Percentiles rank a stretch among this genome's conserved stretches.
Evolutionary conservation across 23 red algal genomes (phyloP).

Genomic region (Gracilariopsis chorda): DNA sequence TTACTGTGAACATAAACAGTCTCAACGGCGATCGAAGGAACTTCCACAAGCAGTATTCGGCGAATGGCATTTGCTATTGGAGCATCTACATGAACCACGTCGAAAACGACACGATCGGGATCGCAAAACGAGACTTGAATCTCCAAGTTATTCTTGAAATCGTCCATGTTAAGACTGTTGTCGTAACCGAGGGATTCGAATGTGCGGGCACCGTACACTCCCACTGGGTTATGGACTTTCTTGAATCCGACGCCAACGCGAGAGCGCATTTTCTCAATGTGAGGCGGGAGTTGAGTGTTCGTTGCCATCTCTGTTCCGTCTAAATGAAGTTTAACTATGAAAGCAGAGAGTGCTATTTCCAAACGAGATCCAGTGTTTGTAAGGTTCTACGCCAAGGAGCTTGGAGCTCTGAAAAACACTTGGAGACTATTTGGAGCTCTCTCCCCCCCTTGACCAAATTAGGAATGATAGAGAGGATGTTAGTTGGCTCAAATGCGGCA

Average conservation of each 20-base stretch:
- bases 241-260: slow-evolving; percentile 59
- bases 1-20: slow-evolving; percentile 84
- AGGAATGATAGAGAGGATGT: too few species aligned
- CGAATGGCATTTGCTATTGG: slow-evolving; percentile 93
- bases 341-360: too few species aligned
- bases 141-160: slow-evolving; percentile 28
- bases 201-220: slow-evolving; percentile 61
- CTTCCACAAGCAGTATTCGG: slow-evolving; percentile 89
- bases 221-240: slow-evolving; percentile 48
- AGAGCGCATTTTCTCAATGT: slow-evolving; percentile 43
- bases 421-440: too few species aligned
- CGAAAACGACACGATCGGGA: slow-evolving; percentile 70
- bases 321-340: too few species aligned
- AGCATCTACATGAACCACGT: slow-evolving; percentile 71
- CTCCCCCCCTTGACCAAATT: too few species aligned
- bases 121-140: slow-evolving; percentile 32
- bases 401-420: too few species aligned
- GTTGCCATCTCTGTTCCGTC: not conserved
- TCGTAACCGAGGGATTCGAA: slow-evolving; percentile 41
- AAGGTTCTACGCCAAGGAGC: too few species aligned
- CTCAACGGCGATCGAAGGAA: slow-evolving; percentile 93
- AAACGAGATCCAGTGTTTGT: too few species aligned
- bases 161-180: slow-evolving; percentile 55
- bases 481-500: too few species aligned
- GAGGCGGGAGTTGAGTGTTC: slow-evolving; percentile 6